Evolutionary conservation across 139 green algal genomes (phyloP).

Genomic region (Picochlorum costavermella): DNA sequence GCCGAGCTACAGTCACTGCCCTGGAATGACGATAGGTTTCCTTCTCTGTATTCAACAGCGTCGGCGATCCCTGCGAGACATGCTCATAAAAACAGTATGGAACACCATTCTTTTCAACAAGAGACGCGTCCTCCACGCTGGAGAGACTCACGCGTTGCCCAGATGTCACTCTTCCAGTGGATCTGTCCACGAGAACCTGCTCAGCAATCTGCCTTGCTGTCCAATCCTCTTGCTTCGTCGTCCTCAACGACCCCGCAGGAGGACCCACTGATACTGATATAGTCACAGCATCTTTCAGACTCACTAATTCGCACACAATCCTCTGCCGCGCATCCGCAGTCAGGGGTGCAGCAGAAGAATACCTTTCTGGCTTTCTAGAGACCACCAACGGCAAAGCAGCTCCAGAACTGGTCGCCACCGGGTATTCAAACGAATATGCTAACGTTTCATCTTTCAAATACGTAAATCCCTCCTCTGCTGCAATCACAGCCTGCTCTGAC

Average conservation of each 20-base stretch:
- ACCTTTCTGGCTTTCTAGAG: constrained; percentile 58
- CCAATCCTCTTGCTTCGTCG: constrained; percentile 38
- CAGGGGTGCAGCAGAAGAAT: constrained; percentile 62
- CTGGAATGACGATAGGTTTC: constrained; percentile 72
- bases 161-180: constrained; percentile 59
- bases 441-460: constrained; percentile 51
- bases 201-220: constrained; percentile 59
- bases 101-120: constrained; percentile 30
- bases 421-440: constrained; percentile 74
- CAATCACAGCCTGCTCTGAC: too few relatives aligned
- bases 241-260: constrained; percentile 32
- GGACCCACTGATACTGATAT: constrained; percentile 42
- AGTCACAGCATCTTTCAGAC: constrained; percentile 27
- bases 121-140: constrained; percentile 45
- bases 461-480: not conserved
- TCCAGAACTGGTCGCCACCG: constrained; percentile 31
- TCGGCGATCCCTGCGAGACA: constrained; percentile 66
- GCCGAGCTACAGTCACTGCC: constrained; percentile 47
- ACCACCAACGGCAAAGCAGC: constrained; percentile 41
- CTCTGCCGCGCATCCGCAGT: constrained; percentile 70
- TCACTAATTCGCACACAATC: constrained; percentile 65
- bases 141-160: constrained; percentile 71
- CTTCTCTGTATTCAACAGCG: constrained; percentile 18
- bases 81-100: constrained; percentile 77
- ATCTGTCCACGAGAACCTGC: constrained; percentile 69